A percentile compares a stretch with the other conserved stretches of the same genome.
Conservation (phyloP, 2,329 filamentous ascomycete genomes). For the Neophaeococcomyces aloes region DNA sequence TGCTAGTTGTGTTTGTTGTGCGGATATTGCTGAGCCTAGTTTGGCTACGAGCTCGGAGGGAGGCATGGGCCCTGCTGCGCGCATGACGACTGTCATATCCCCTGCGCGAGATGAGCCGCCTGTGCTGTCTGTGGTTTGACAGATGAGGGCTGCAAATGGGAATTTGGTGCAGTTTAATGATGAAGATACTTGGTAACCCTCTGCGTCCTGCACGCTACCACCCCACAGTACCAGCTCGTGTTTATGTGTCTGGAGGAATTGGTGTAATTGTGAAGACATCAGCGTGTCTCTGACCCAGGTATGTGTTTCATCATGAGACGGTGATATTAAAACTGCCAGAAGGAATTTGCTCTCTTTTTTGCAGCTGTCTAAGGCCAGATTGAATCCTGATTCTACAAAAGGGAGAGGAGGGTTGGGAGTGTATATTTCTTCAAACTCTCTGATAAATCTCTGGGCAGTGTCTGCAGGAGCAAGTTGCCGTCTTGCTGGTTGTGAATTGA, state of each 20-base stretch:
- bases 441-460: constrained; percentile 74
- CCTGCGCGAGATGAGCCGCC: constrained; percentile 47
- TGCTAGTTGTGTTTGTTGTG: constrained; percentile 65
- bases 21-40: constrained; percentile 60
- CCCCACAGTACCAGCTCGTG: constrained; percentile 86
- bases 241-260: constrained; percentile 61
- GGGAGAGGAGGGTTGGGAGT: constrained; percentile 55
- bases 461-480: constrained; percentile 74
- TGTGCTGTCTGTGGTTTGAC: constrained; percentile 67
- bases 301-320: constrained; percentile 86
- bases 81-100: constrained; percentile 80
- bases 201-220: constrained; percentile 82
- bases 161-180: constrained; percentile 86
- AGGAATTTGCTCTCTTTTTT: constrained; percentile 89
- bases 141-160: constrained; percentile 76
- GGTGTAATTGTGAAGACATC: constrained; percentile 60
- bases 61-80: constrained; percentile 62
- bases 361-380: constrained; percentile 78
- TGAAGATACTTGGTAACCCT: constrained; percentile 85
- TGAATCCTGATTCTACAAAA: constrained; percentile 81
- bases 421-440: constrained; percentile 93
- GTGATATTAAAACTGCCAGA: constrained; percentile 75
- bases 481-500: constrained; percentile 46
- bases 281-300: constrained; percentile 75
- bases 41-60: constrained; percentile 64